Evolutionary conservation across 2,329 filamentous ascomycete genomes (phyloP).

Genomic region (Calonectria multiphialidica): DNA sequence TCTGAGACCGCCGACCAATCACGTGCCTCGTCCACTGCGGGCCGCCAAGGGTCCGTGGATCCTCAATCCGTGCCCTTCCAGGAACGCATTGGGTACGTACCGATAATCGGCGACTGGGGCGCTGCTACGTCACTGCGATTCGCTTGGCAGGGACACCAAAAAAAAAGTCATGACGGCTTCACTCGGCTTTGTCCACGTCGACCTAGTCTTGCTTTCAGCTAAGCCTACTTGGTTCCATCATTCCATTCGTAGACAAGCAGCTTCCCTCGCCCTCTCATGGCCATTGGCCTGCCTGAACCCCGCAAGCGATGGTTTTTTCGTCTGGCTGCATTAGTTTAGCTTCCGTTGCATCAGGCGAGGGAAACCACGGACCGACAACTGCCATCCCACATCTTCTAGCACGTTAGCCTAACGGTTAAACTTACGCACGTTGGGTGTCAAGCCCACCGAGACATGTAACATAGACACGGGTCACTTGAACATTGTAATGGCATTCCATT

Average conservation of each 20-base stretch:
- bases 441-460: too few species aligned
- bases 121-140: background rate
- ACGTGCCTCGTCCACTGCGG: background rate
- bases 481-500: too few species aligned
- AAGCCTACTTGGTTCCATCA: background rate
- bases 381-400: too few species aligned
- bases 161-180: constrained; percentile 5
- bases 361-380: background rate
- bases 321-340: too few species aligned
- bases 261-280: background rate
- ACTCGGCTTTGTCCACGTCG: background rate
- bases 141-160: background rate
- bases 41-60: constrained; percentile 8
- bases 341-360: background rate
- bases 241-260: background rate
- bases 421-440: too few species aligned
- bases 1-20: background rate
- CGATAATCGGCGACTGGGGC: background rate
- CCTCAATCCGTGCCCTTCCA: constrained; percentile 4
- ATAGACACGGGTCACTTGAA: too few species aligned
- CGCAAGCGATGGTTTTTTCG: background rate
- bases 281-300: background rate
- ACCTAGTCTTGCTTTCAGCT: background rate
- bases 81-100: background rate
- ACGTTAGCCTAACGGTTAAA: background rate